Evolutionary conservation across 768 basidiomycete genomes (phyloP), one percentile per base, ranked within the genome.

Genomic region (Suillus sp.): DNA sequence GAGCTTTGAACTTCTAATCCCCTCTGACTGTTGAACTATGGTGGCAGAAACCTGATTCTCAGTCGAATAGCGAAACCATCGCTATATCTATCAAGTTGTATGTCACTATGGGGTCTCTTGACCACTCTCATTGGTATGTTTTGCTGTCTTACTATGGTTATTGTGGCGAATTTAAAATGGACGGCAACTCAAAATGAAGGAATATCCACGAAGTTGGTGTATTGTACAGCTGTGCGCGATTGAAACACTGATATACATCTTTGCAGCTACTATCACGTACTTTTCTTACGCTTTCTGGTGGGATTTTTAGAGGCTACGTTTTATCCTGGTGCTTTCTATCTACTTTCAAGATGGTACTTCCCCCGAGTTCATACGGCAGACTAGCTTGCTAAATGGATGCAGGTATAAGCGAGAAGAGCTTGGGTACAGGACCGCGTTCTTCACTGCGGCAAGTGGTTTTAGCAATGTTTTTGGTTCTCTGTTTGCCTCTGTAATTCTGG

Each of bases 401-500:
- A 64, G 89, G 90, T 91, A 91, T 78, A 89, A 82, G 60, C 81
- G 84, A 47, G 78, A 77, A n/a, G 90, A 92, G 70, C 80, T 92
- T 42, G 89, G 87, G 58, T 77, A 84, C 43, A 80, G 89, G 58
- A 86, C 82, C 18, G 86, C 89, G 7, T 72, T 88, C 59, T 78
- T 91, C n/a, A 84, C 83, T 43, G 88, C 87, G 64, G 90, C 90
- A 25, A 85, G 80, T 67, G 77, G 92, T 7, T 84, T 91, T 61
- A 86, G 84, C 54, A 93, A 92, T 79, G 90, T 89, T 3, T 91
- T 92, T 73, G 90, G 91, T 4, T 80, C 89, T 0, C 77, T 92
- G 22, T 83, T 94, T 55, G 89, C 90, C 6, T 88, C 88, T 22
- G 87, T 84, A 10, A 89, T 92, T 57, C 80, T 93, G 18, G 78